Evolutionary conservation across 2,329 filamentous ascomycete species (phyloP).

Genomic region (Zalaria obscura): DNA sequence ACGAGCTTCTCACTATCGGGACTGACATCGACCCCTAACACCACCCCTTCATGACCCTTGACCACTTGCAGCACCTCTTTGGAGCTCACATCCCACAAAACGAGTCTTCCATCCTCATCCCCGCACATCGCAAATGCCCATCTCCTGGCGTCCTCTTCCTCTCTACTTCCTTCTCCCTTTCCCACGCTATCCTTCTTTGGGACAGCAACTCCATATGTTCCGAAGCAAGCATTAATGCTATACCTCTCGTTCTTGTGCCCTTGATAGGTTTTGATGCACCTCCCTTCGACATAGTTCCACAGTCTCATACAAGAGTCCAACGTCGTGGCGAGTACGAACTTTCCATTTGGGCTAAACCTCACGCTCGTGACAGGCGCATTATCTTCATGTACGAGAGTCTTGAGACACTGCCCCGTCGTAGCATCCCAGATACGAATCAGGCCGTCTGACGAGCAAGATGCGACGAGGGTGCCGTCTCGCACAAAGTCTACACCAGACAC

Average conservation of each 20-base stretch:
- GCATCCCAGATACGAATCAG: slow-evolving; percentile 94
- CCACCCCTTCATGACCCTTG: slow-evolving; percentile 41
- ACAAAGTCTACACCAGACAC: slow-evolving; percentile 91
- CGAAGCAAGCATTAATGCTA: slow-evolving; percentile 76
- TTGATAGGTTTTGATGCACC: slow-evolving; percentile 93
- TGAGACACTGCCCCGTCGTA: slow-evolving; percentile 82
- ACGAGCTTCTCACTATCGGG: slow-evolving; percentile 39
- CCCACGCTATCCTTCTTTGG: slow-evolving; percentile 7
- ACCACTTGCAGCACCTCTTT: slow-evolving; percentile 67
- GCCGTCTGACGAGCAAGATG: slow-evolving; percentile 82
- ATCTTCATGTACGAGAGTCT: slow-evolving; percentile 91
- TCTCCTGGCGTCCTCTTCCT: slow-evolving; percentile 10
- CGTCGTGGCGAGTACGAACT: slow-evolving; percentile 82
- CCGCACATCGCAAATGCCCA: slow-evolving; percentile 62
- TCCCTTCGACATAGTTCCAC: slow-evolving; percentile 88
- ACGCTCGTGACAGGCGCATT: slow-evolving; percentile 82
- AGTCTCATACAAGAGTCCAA: slow-evolving; percentile 80
- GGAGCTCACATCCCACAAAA: slow-evolving; percentile 80
- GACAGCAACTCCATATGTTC: slow-evolving; percentile 38
- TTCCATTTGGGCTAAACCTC: slow-evolving; percentile 86
- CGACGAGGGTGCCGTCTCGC: slow-evolving; percentile 79
- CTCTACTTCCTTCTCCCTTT: slow-evolving; percentile 6
- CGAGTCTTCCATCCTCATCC: slow-evolving; percentile 72
- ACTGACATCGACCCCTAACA: slow-evolving; percentile 47
- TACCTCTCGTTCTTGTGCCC: slow-evolving; percentile 76